phyloP scores from a whole-genome alignment of 148 eudicot genomes.

The Rhododendron mucronatum region DNA sequence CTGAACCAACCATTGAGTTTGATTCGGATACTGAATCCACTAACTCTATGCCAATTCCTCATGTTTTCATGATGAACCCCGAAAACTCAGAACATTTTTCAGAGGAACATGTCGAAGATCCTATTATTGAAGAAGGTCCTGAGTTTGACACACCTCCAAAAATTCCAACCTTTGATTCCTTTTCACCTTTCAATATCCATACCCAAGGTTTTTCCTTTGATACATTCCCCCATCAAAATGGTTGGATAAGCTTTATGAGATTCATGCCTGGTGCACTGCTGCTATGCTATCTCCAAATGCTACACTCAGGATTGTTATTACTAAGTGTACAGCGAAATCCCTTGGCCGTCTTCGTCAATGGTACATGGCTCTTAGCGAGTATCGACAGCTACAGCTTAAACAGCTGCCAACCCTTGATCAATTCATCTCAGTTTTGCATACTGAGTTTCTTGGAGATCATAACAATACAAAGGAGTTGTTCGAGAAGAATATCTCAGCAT shows the following conservation, averaged over 20 bases:
- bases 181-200: neutral
- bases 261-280: neutral
- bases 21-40: neutral
- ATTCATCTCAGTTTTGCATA: neutral
- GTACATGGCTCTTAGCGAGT: neutral
- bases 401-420: neutral
- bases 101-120: neutral
- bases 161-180: neutral
- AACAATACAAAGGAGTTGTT: neutral
- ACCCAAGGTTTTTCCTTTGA: neutral
- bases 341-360: neutral
- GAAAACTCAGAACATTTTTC: too few relatives aligned
- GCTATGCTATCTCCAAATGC: neutral
- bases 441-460: neutral
- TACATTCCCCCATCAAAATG: neutral
- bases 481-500: neutral
- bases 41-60: neutral
- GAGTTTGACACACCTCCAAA: neutral
- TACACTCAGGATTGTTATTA: neutral
- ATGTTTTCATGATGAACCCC: neutral
- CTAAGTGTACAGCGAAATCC: neutral
- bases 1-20: neutral
- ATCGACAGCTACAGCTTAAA: neutral
- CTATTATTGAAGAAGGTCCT: neutral
- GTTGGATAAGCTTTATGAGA: neutral